phyloP scores from a whole-genome alignment of 2,329 filamentous ascomycete species.

The Fusarium penzigii region DNA sequence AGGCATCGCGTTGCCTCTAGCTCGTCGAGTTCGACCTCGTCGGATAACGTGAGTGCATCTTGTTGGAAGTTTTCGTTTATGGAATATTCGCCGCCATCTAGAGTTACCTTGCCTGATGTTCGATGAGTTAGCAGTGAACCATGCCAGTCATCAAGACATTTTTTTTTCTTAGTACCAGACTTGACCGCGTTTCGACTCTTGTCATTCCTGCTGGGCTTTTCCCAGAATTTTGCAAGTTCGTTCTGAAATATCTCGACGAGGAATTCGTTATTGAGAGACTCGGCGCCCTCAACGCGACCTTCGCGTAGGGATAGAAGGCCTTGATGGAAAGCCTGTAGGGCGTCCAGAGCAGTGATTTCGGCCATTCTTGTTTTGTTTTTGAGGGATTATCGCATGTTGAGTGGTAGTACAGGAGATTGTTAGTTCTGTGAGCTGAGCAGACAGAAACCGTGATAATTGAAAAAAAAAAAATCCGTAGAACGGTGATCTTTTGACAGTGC shows the following conservation, averaged over 20 bases:
- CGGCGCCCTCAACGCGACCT: constrained; percentile 59
- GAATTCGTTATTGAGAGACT: constrained; percentile 70
- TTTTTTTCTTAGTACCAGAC: constrained; percentile 55
- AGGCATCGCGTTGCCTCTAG: constrained; percentile 77
- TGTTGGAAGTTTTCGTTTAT: constrained; percentile 90
- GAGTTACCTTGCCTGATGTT: constrained; percentile 69
- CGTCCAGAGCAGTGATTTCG: constrained; percentile 70
- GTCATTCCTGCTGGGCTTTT: constrained; percentile 74
- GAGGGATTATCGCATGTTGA: constrained; percentile 49
- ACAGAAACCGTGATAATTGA: constrained; percentile 24
- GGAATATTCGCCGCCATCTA: constrained; percentile 72
- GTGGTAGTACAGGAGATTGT: constrained; percentile 19
- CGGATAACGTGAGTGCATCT: constrained; percentile 76
- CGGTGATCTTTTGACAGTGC: constrained; percentile 24
- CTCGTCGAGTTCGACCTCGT: constrained; percentile 89
- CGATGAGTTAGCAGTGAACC: constrained; percentile 16
- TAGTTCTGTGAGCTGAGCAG: constrained; percentile 20
- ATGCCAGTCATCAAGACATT: constrained; percentile 5
- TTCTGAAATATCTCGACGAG: constrained; percentile 71
- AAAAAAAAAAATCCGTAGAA: constrained; percentile 14
- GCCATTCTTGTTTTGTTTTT: constrained; percentile 60
- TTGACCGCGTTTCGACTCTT: constrained; percentile 71
- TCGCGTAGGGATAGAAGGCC: constrained; percentile 79
- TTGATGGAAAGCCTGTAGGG: constrained; percentile 81
- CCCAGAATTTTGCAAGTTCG: constrained; percentile 70